Evolutionary conservation across 2,329 filamentous ascomycete genomes (phyloP), one percentile per base, ranked within the genome.

Genomic region (Colletotrichum filicis): DNA sequence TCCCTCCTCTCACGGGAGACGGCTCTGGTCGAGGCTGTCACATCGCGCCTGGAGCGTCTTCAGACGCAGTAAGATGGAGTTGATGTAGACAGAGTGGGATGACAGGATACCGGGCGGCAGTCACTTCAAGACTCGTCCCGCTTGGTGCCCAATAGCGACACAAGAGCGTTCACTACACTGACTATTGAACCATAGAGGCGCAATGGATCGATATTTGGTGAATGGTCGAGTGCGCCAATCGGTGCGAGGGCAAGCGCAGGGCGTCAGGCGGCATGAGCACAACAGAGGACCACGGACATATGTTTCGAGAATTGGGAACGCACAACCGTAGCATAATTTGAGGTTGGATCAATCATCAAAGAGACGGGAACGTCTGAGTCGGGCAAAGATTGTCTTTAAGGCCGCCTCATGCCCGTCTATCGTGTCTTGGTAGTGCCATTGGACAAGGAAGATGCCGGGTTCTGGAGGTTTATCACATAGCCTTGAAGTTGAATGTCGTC

Each of bases 1-100:
- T 83, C 83, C 32, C 80, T 93, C 73, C 82, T 94, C 75, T 90
- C 92, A 70, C 85, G 92, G 32, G 92, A 94, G 82, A 89, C 89
- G 59, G 91, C 91, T 5, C 81, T 94, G 77, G 90, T 94, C 7
- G 92, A 94, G 76, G 92, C 90, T 26, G 88, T 93, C 26, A 91
- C 88, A 76, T 86, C 86, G 69, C 86, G 92, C 69, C 81, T 94
- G 74, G 89, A 92, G 79, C 88, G 86, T 74, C 82, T 94, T 66
- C 83, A 85, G 74, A 72, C 74, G 55, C 70, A 70, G 61, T 24
- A 37, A 53, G 42, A 46, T 32, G 68, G 24, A 30, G 4, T 61
- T 35, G 9, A 22, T 19, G 30, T 59, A 66, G 52, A 57, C 57
- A 63, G 61, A 62, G 24, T 74, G 59, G 69, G 70, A 60, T 57